phyloP scores from a whole-genome alignment of 176 grass and related monocot genomes.

The Hyparrhenia diplandra region DNA sequence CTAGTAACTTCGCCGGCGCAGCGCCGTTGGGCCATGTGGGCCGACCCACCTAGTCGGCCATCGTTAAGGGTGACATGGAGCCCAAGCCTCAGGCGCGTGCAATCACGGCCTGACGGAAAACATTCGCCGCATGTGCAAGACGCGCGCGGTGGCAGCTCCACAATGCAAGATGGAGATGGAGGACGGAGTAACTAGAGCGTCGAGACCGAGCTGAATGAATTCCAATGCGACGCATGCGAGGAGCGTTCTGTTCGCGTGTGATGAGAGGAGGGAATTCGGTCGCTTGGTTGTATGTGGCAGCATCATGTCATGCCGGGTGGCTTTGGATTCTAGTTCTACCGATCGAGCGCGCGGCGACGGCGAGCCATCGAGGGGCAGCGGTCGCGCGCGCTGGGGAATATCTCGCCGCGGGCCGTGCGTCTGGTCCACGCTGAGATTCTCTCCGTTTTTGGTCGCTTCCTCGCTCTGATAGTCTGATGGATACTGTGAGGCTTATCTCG shows the following conservation, averaged over 20 bases:
- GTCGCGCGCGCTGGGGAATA: conserved; percentile 20
- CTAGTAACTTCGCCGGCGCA: no score
- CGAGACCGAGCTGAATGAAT: no score
- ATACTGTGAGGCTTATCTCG: not conserved
- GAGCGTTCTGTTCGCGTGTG: conserved; percentile 4
- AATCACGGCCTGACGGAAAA: not conserved
- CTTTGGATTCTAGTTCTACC: conserved; percentile 40
- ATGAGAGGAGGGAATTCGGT: conserved; percentile 32
- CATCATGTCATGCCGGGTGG: not conserved
- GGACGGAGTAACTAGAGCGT: no score
- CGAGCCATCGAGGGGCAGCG: not conserved
- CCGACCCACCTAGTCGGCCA: no score
- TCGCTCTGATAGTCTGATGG: not conserved
- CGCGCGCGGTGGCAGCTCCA: not conserved
- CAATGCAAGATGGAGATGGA: no score
- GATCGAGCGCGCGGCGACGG: not conserved
- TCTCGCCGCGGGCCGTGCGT: conserved; percentile 9
- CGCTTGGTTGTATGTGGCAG: conserved; percentile 11
- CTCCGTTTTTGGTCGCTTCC: not conserved
- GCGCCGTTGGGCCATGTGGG: no score
- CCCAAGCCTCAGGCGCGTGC: no score
- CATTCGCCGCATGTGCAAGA: not conserved
- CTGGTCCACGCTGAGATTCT: conserved; percentile 43
- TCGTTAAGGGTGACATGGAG: no score
- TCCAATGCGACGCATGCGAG: not conserved